These are phyloP conservation scores for Entelexis sorbosivorans DNA, from an alignment of 1,139 yeast species.

Conservation along the genomic window DNA sequence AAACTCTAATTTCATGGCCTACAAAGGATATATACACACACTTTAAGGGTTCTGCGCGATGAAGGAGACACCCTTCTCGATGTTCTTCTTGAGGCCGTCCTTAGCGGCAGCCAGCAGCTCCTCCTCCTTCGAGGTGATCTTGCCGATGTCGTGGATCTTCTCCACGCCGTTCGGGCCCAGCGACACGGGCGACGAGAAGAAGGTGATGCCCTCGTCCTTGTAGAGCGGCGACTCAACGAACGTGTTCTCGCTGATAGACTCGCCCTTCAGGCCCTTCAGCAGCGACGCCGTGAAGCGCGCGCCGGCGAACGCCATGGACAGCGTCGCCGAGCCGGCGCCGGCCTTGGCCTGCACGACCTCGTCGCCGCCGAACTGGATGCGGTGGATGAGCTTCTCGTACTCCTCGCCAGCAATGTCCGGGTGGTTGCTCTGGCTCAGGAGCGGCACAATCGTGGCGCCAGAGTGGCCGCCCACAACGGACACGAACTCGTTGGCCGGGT, in stretches of 20 bases:
- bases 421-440: conserved; percentile 59
- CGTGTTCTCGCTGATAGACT: conserved; percentile 46
- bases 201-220: conserved; percentile 74
- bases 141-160: conserved; percentile 59
- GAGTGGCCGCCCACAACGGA: conserved; percentile 95
- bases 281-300: conserved; percentile 47
- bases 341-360: conserved; percentile 97
- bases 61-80: conserved; percentile 61
- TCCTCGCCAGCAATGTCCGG: conserved; percentile 45
- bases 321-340: conserved; percentile 98
- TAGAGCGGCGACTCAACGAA: conserved; percentile 64
- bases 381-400: conserved; percentile 64
- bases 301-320: conserved; percentile 98
- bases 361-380: conserved; percentile 98
- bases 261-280: conserved; percentile 44
- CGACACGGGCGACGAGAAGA: conserved; percentile 86
- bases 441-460: conserved; percentile 95
- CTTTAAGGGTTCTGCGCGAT: conserved; percentile 33
- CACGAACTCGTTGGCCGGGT: conserved; percentile 40
- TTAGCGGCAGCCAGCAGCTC: conserved; percentile 44
- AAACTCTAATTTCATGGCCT: neutral
- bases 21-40: neutral
- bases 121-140: conserved; percentile 74
- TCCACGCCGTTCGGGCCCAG: conserved; percentile 85
- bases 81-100: conserved; percentile 43